phyloP scores from a whole-genome alignment of 163 green algal species.

The Dunaliella salina region DNA sequence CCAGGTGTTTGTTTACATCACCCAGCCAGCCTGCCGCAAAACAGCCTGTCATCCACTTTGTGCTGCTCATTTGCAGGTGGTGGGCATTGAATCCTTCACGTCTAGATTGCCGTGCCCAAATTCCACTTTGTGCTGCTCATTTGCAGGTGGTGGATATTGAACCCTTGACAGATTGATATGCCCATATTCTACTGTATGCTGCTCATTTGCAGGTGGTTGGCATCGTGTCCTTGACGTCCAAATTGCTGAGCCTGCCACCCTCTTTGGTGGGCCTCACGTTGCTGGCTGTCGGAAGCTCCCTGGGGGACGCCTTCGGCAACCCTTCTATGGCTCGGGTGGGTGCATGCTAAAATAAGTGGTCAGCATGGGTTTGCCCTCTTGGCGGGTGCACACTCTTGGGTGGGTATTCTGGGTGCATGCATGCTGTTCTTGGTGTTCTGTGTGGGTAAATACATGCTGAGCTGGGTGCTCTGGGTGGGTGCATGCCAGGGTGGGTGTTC shows the following conservation, averaged over 20 bases:
- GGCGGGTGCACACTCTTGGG: too few relatives aligned
- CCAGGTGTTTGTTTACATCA: not conserved
- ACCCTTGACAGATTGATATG: too few relatives aligned
- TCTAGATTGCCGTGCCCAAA: constrained; percentile 27
- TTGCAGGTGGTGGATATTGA: too few relatives aligned
- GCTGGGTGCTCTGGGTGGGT: too few relatives aligned
- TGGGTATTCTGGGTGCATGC: too few relatives aligned
- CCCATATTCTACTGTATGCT: constrained; percentile 16
- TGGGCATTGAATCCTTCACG: too few relatives aligned
- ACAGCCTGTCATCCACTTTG: not conserved
- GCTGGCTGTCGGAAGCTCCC: constrained; percentile 86
- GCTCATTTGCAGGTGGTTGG: constrained; percentile 48
- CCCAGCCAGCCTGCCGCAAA: not conserved
- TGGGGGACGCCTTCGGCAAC: constrained; percentile 87
- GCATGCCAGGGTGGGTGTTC: too few relatives aligned
- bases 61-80: not conserved
- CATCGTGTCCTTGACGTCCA: constrained; percentile 63
- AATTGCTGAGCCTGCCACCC: constrained; percentile 55
- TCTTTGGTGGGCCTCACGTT: constrained; percentile 84
- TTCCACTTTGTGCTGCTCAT: not conserved
- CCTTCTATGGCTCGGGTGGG: constrained; percentile 64
- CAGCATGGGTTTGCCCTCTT: too few relatives aligned
- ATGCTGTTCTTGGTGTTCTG: too few relatives aligned
- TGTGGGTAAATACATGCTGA: too few relatives aligned
- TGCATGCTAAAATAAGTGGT: too few relatives aligned